Base-by-base conservation (phyloP, 1,284 basidiomycete species). In the Vanrija pseudolonga region DNA sequence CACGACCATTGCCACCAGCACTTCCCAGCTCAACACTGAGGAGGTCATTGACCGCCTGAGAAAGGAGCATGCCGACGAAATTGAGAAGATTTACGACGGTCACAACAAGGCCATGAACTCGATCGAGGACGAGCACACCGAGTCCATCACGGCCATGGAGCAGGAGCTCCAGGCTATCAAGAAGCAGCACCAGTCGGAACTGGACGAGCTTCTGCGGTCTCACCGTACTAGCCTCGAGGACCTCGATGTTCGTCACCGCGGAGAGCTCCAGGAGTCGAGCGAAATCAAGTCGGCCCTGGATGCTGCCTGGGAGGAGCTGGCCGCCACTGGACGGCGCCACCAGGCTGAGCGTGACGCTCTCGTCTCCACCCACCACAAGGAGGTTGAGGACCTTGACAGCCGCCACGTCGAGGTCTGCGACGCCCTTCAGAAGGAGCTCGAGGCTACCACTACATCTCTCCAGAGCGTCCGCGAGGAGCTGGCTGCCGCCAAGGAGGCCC, bases 41-140 rank as follows among this genome's bases (percentile, higher is more conserved):
- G 58, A 60, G 37, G 58, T 56, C 39, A 56, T 60, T 22, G 58
- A 54, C 45, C 58, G 55, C 20, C 45, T 60, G 40, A 45, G 60
- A 37, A 60, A 65, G 39, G 64, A 69, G 42, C 67, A 70, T 53
- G 61, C 63, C n/a, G 64, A 66, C 28, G 56, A 62, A 52, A 45
- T 62, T 23, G 46, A 55, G 36, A 60, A 55, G 45, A 51, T 62
- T 22, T 51, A 51, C 23, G 52, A 38, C 38, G 45, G 43, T 19
- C 61, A 62, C 50, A 40, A 42, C 26, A 49, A 51, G 23, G 44
- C 44, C 17, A 52, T 62, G 44, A 47, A 50, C 40, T 50, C 46
- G n/a, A 53, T 62, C 20, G 57, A 55, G 48, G 50, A 51, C 12
- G 55, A 59, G 49, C 61, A 62, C 53, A 40, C 40, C 38, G 43